Conservation (phyloP, 805 yeast genomes). For the Saturnispora galanensis region DNA sequence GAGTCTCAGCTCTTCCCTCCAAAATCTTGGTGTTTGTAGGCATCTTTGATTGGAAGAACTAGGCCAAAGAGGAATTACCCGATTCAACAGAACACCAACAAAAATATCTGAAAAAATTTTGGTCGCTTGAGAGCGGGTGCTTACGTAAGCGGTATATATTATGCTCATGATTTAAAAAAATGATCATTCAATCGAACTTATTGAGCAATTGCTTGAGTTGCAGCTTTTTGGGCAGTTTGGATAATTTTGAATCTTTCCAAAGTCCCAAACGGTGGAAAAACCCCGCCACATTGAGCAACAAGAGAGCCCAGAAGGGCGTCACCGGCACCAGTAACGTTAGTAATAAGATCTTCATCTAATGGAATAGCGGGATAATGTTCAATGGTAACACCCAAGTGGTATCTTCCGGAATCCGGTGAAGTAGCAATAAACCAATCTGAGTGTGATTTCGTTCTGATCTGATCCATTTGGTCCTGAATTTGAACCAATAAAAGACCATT, state of each 20-base stretch:
- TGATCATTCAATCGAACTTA: too few relatives aligned
- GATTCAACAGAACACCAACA: too few relatives aligned
- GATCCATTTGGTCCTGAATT: slow-evolving; percentile 12
- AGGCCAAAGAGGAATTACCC: neutral
- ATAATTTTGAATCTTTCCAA: slow-evolving; percentile 17
- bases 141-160: too few relatives aligned
- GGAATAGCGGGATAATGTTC: slow-evolving; percentile 43
- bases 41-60: neutral
- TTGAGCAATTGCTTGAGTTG: neutral
- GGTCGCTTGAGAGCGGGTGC: too few relatives aligned
- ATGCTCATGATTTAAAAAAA: too few relatives aligned
- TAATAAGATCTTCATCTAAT: slow-evolving; percentile 31
- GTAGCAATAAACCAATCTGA: slow-evolving; percentile 16
- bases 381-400: slow-evolving; percentile 42
- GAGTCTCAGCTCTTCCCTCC: slow-evolving; percentile 36
- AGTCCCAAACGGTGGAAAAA: slow-evolving; percentile 8
- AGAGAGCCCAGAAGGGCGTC: slow-evolving; percentile 68
- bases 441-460: too few relatives aligned
- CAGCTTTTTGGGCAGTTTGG: slow-evolving; percentile 20
- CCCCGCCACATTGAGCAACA: slow-evolving; percentile 30
- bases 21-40: neutral
- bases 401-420: slow-evolving; percentile 16
- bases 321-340: slow-evolving; percentile 83
- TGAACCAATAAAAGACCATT: slow-evolving; percentile 48
- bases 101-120: too few relatives aligned